Conservation (phyloP, 2,329 filamentous ascomycete species). For the Cryphonectria japonica region DNA sequence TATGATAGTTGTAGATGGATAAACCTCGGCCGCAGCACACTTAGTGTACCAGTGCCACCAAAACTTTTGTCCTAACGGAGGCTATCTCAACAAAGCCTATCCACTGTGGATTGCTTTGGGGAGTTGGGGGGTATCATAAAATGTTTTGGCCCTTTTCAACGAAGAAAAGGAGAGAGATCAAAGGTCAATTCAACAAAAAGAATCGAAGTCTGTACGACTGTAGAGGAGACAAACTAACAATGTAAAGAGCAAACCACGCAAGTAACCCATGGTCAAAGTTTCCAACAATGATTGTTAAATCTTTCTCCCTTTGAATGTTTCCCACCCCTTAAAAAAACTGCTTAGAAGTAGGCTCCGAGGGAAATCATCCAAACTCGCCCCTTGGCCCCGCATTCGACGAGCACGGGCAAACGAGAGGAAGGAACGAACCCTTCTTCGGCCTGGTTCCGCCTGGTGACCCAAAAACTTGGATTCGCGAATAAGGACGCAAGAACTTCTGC, state of each 20-base stretch:
- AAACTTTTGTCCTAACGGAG: background rate
- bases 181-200: background rate
- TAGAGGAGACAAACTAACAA: background rate
- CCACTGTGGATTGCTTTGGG: background rate
- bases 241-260: background rate
- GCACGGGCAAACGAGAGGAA: background rate
- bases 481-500: background rate
- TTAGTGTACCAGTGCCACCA: background rate
- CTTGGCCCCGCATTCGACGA: background rate
- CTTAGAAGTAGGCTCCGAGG: background rate
- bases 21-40: background rate
- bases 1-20: background rate
- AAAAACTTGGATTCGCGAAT: background rate
- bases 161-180: background rate
- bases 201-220: no score
- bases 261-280: background rate
- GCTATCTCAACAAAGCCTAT: background rate
- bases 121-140: no score
- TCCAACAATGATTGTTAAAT: background rate
- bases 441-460: constrained; percentile 1
- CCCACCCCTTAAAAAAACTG: no score
- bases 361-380: background rate
- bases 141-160: background rate
- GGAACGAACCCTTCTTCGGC: background rate
- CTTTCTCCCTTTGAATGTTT: no score